Evolutionary conservation across 345 rosid species (phyloP), one percentile per base, ranked within the genome.

Genomic region (Anastatica hierochuntica): DNA sequence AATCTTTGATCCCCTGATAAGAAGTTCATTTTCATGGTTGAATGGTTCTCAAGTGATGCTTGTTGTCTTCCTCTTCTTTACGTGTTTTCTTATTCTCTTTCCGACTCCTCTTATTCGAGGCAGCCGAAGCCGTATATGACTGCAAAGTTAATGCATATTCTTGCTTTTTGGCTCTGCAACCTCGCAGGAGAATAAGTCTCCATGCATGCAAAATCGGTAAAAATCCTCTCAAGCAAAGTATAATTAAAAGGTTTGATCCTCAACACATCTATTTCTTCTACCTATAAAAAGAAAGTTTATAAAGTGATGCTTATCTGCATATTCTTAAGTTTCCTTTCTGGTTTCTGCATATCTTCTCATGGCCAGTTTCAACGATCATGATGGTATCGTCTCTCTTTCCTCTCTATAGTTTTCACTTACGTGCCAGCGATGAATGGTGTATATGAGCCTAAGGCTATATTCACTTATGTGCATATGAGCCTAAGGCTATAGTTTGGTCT

Each of bases 101-200:
- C 29, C 40, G 40, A 40, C 48, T 41, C 33, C 35, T 31, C 10
- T 49, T 49, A 43, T 49, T 23, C 0, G 24, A 36, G 48, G 6
- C 10, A 3, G 27, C 27, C 3, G 3, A 24, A n/a, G 11, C 13
- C 23, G 46, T 30, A 49, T 60, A 50, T 41, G 42, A 29, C 33
- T 56, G 41, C 42, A 19, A 39, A 29, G 40, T 48, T 24, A 1
- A 53, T 63, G 31, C 12, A 39, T 65, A 57, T 66, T 44, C 65
- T 58, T 66, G 60, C 55, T 31, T 66, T 66, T 58, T 58, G 55
- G 15, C 37, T 58, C 35, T 66, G 71, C 71, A 51, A 52, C 49
- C 54, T 50, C 16, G 10, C 21, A 29, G 9, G 44, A 29, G 52
- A 24, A 49, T 42, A 56, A 33, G 19, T 57, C n/a, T 36, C 8